A percentile compares a stretch with the other conserved stretches of the same genome.
Conservation (phyloP, 768 basidiomycete species). For the Hirschioporus abietinus region DNA sequence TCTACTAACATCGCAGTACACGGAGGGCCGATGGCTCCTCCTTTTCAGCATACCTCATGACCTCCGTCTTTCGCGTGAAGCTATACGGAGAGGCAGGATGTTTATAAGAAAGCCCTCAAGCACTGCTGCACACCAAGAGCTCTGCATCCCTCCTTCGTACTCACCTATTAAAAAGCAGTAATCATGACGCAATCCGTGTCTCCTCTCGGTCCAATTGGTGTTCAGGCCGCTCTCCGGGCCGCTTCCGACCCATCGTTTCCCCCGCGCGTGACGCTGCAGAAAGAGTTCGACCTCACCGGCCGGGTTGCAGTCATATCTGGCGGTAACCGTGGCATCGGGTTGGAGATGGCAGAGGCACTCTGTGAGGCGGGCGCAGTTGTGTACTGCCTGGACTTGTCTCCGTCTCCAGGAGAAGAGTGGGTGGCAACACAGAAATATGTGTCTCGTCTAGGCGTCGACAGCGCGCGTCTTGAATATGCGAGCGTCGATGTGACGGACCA, state of each 20-base stretch:
- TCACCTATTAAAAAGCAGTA: not conserved
- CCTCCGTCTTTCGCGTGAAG: not conserved
- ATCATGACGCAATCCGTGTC: conserved; percentile 36
- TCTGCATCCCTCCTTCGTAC: not conserved
- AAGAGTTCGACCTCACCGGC: conserved; percentile 49
- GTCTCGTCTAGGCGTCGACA: conserved; percentile 31
- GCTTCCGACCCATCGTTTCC: conserved; percentile 28
- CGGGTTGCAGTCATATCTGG: conserved; percentile 35
- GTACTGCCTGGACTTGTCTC: conserved; percentile 64
- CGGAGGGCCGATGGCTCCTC: not conserved
- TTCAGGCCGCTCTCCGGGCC: conserved; percentile 49
- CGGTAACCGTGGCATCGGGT: conserved; percentile 53
- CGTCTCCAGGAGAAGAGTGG: conserved; percentile 54
- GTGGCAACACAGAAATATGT: conserved; percentile 49
- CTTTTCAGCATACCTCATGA: not conserved
- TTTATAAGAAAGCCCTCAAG: not conserved
- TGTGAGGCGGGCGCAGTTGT: conserved; percentile 69
- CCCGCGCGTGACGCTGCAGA: conserved; percentile 47
- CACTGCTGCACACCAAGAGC: not conserved
- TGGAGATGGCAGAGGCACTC: conserved; percentile 75
- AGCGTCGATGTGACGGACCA: conserved; percentile 64
- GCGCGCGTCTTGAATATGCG: conserved; percentile 53
- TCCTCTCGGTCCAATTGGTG: conserved; percentile 56
- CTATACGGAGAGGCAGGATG: not conserved
- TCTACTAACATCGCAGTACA: not conserved